Evolutionary conservation across 2,329 filamentous ascomycete genomes (phyloP).

Genomic region (Hortaea sp.): DNA sequence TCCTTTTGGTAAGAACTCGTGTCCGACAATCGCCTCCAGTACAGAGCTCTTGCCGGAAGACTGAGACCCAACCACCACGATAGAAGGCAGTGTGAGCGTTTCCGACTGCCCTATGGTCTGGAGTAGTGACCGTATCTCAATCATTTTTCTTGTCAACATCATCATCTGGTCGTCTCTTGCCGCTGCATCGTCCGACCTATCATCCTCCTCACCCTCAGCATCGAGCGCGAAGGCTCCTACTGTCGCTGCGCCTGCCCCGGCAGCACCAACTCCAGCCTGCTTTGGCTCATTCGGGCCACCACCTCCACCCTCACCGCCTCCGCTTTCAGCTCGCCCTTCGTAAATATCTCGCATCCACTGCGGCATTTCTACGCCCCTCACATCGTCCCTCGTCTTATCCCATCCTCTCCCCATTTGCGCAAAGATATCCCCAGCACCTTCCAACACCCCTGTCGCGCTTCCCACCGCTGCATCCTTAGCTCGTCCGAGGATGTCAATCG

Average conservation of each 20-base stretch:
- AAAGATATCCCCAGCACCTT: slow-evolving; percentile 62
- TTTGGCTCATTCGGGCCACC: slow-evolving; percentile 29
- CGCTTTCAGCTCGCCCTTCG: slow-evolving; percentile 22
- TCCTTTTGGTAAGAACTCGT: slow-evolving; percentile 97
- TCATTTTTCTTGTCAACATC: slow-evolving; percentile 98
- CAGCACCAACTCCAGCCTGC: slow-evolving; percentile 36
- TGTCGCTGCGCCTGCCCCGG: slow-evolving; percentile 56
- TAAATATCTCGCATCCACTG: slow-evolving; percentile 66
- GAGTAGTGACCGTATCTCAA: slow-evolving; percentile 88
- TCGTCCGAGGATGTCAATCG: slow-evolving; percentile 62
- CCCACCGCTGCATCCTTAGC: slow-evolving; percentile 61
- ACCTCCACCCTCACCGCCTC: slow-evolving; percentile 15
- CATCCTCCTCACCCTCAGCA: slow-evolving; percentile 53
- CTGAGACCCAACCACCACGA: slow-evolving; percentile 98
- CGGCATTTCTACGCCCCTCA: slow-evolving; percentile 41
- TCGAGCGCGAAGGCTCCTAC: slow-evolving; percentile 73
- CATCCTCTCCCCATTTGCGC: slow-evolving; percentile 72
- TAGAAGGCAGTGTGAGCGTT: slow-evolving; percentile 79
- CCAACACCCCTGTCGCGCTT: slow-evolving; percentile 60
- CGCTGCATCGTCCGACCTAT: slow-evolving; percentile 51
- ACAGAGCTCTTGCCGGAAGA: slow-evolving; percentile 98
- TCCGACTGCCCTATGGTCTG: slow-evolving; percentile 88
- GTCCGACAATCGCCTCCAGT: slow-evolving; percentile 89
- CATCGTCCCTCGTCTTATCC: slow-evolving; percentile 67
- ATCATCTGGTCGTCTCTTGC: slow-evolving; percentile 98